These are phyloP conservation scores for Macrophomina tecta DNA, from an alignment of 2,329 filamentous ascomycete genomes.

Conservation along the genomic window DNA sequence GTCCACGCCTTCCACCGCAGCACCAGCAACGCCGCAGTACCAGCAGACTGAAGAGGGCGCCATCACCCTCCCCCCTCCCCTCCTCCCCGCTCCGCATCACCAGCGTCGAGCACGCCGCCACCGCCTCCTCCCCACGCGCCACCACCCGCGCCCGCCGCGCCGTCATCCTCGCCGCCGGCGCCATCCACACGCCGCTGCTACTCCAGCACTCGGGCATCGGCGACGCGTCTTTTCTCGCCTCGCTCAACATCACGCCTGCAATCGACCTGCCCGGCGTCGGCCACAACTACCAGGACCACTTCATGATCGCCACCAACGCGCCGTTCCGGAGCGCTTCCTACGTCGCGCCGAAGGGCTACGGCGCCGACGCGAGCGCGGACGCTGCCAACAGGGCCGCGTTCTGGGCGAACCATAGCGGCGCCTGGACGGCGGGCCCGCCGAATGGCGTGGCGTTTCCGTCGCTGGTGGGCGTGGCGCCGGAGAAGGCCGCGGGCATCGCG, in stretches of 20 bases:
- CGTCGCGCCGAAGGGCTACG: conserved; percentile 7
- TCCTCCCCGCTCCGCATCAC: background rate
- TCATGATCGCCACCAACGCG: conserved; percentile 36
- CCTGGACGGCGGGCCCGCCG: conserved; percentile 20
- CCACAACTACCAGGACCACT: conserved; percentile 41
- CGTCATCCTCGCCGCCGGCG: conserved; percentile 65
- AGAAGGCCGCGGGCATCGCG: conserved; percentile 11
- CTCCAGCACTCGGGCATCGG: conserved; percentile 69
- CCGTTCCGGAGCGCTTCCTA: conserved; percentile 1
- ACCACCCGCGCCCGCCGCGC: conserved; percentile 51
- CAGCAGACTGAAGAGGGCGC: background rate
- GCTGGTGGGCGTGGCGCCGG: background rate
- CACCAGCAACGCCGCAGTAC: background rate
- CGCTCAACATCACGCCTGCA: conserved; percentile 33
- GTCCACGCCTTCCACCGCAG: background rate
- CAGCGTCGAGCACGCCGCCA: conserved; percentile 6
- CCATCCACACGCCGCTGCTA: conserved; percentile 62
- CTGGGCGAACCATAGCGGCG: background rate
- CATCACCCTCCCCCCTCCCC: background rate
- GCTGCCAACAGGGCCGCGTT: background rate
- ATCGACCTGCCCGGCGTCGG: conserved; percentile 39
- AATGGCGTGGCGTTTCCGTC: conserved; percentile 29
- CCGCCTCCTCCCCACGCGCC: conserved; percentile 29
- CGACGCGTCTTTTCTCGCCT: conserved; percentile 42
- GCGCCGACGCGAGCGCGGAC: conserved; percentile 12